Conservation (phyloP, 1,284 basidiomycete species). For the Gymnopus androsaceus region DNA sequence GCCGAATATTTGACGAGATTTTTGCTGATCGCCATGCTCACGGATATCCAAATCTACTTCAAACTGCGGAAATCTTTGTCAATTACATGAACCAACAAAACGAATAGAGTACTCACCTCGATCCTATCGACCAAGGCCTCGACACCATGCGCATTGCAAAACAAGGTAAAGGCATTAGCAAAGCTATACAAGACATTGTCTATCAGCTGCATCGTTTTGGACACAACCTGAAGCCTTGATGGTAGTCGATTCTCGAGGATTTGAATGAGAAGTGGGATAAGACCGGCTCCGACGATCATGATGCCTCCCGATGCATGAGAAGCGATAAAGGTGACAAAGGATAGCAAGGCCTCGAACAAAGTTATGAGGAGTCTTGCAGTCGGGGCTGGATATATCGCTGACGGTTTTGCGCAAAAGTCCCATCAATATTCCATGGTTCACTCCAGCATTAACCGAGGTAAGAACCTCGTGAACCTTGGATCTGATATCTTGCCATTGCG, state of each 20-base stretch:
- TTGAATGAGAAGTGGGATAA: slow-evolving; percentile 88
- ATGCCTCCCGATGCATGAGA: slow-evolving; percentile 84
- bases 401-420: slow-evolving; percentile 82
- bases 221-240: slow-evolving; percentile 69
- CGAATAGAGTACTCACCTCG: slow-evolving; percentile 53
- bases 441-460: slow-evolving; percentile 90
- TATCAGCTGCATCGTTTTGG: slow-evolving; percentile 89
- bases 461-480: slow-evolving; percentile 85
- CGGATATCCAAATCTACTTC: slow-evolving; percentile 73
- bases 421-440: slow-evolving; percentile 95
- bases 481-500: slow-evolving; percentile 84
- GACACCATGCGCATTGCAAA: slow-evolving; percentile 85
- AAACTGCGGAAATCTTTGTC: slow-evolving; percentile 42
- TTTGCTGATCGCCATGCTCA: slow-evolving; percentile 47
- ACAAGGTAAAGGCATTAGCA: slow-evolving; percentile 85
- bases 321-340: slow-evolving; percentile 87
- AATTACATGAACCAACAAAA: background rate
- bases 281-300: slow-evolving; percentile 96
- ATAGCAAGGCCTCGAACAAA: slow-evolving; percentile 86
- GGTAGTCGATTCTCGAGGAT: slow-evolving; percentile 78
- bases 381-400: slow-evolving; percentile 64
- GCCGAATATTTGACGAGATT: slow-evolving; percentile 51
- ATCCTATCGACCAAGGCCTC: slow-evolving; percentile 86
- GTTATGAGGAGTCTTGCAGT: slow-evolving; percentile 72
- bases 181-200: slow-evolving; percentile 93